Conservation (phyloP, 2,329 filamentous ascomycete genomes). For the Botrytis squamosa region DNA sequence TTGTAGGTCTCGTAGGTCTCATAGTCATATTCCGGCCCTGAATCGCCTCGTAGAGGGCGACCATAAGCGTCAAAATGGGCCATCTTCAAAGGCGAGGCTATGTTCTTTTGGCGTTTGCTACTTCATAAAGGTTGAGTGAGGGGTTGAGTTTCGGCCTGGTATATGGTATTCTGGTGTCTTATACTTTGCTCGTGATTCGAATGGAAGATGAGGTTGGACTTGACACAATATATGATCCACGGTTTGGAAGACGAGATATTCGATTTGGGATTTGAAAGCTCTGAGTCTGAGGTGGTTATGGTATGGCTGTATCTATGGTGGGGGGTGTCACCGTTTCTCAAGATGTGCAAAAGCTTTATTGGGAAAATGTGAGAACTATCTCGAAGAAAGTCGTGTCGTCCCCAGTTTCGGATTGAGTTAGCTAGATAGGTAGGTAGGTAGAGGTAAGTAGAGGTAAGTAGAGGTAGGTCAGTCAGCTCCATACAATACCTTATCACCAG, state of each 20-base stretch:
- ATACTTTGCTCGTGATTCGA: not conserved
- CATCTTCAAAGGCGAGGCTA: slow-evolving; percentile 31
- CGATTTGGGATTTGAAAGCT: not conserved
- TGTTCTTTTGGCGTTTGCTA: slow-evolving; percentile 24
- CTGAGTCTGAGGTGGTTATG: not conserved
- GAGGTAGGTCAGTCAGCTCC: not conserved
- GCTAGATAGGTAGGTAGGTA: too few relatives aligned
- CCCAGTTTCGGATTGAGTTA: not conserved
- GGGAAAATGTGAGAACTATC: not conserved
- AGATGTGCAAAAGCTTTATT: not conserved
- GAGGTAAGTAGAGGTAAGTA: too few relatives aligned
- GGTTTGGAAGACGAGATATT: not conserved
- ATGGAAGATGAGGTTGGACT: not conserved
- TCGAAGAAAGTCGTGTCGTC: not conserved
- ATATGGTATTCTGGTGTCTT: not conserved
- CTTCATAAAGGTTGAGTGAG: slow-evolving; percentile 25
- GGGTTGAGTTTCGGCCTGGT: not conserved
- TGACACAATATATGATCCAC: not conserved
- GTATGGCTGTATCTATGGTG: not conserved
- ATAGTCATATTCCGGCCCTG: slow-evolving; percentile 11
- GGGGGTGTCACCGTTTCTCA: slow-evolving; percentile 4
- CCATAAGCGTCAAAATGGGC: slow-evolving; percentile 35
- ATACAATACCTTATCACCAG: not conserved
- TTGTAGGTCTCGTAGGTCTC: slow-evolving; percentile 24
- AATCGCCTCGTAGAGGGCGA: slow-evolving; percentile 28